Base-by-base conservation (phyloP, 257 asterid genomes). In the Echium plantagineum region DNA sequence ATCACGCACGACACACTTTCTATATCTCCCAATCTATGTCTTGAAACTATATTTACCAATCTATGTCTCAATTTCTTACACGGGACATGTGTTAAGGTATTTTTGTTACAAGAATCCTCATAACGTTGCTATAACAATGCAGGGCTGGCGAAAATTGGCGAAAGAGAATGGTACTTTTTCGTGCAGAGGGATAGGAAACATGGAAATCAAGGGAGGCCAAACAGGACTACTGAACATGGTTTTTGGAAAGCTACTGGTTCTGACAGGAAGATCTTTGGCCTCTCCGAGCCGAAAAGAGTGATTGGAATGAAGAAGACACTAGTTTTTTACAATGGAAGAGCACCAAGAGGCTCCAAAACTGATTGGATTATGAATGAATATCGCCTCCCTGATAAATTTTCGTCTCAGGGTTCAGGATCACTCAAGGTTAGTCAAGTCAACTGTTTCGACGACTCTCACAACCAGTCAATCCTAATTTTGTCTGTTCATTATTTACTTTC, bases 191-290 rank as follows among this genome's bases (percentile, higher is more conserved):
- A 85, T 68, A 70, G 74, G 19, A 86, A 80, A 49, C 89, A 76
- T 52, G 89, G 94, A 9, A 78, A 75, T 28, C 87, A 89, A 57
- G 91, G 95, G 21, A 67, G 93, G 69, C 95, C 95, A 0, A 86
- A 81, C 49, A 74, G 95, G 31, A 86, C 89, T 1, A 86, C 95
- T 4, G 67, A 64, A 59, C 63, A 52, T 9, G 95, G 95, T 19
- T 83, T 83, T 56, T 86, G 95, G 95, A 83, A 86, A 74, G 93
- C 93, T 7, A 86, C 89, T 2, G 95, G 95, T 15, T 83, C 95
- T 5, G 95, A 86, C 72, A 66, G 88, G 0, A 78, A 63, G 56
- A 79, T 83, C 9, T 48, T 55, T 26, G 73, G 82, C 72, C 4
- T 32, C 2, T 70, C 83, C 19, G 71, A 81, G 16, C 79, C 91